Percentiles rank a stretch among this genome's conserved stretches.
phyloP scores from a whole-genome alignment of 192 early-diverging fungal genomes.

The Entomortierella parvispora region DNA sequence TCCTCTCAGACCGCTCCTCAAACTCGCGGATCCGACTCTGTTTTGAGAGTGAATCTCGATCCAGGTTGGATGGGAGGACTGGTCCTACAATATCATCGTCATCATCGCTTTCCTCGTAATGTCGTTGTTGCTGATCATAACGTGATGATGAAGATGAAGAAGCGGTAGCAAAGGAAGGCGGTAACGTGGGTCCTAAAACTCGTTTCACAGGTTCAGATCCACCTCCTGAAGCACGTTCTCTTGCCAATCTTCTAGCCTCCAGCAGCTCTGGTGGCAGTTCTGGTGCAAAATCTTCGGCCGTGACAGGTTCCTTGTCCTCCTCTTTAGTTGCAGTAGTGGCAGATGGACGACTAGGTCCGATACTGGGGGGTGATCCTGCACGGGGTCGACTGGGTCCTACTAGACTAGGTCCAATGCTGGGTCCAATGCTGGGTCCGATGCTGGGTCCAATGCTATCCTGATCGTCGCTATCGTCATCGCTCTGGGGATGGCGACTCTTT shows the following conservation, averaged over 20 bases:
- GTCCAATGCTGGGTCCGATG: conserved; percentile 33
- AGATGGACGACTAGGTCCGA: conserved; percentile 11
- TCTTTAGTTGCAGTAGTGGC: no score
- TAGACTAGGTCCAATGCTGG: conserved; percentile 22
- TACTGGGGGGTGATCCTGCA: conserved; percentile 24
- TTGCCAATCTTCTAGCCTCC: conserved; percentile 16
- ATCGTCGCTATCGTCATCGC: conserved; percentile 13
- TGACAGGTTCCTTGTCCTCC: conserved; percentile 2
- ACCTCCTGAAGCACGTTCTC: conserved; percentile 2
- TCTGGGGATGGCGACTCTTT: conserved; percentile 13
- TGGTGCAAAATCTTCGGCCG: conserved; percentile 45
- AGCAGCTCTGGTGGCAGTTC: conserved; percentile 48
- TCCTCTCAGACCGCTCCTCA: conserved; percentile 53
- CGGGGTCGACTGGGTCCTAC: no score
- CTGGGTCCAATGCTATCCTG: conserved; percentile 34
- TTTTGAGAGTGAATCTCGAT: conserved; percentile 26
- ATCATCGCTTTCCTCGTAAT: conserved; percentile 14
- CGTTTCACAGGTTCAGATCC: conserved; percentile 23
- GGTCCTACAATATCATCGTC: conserved; percentile 56
- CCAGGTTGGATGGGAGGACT: conserved; percentile 35
- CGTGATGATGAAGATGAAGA: background rate
- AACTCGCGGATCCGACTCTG: conserved; percentile 49
- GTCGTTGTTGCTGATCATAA: background rate
- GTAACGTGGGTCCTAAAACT: conserved; percentile 43
- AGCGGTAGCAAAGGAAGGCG: conserved; percentile 11